Evolutionary conservation across 768 basidiomycete genomes (phyloP).

Genomic region (Termitomyces sp.): DNA sequence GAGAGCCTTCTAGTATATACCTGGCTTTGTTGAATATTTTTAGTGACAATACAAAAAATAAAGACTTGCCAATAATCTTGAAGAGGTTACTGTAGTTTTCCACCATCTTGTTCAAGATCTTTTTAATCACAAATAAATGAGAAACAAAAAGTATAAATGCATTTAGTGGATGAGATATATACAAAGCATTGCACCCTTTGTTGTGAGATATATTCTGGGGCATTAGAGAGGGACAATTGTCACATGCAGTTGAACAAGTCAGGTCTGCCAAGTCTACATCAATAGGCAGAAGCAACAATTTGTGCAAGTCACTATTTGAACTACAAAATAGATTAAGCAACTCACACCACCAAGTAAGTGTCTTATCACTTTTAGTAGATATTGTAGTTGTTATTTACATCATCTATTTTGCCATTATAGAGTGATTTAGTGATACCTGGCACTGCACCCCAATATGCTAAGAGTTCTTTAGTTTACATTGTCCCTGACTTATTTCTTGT

Average conservation of each 20-base stretch:
- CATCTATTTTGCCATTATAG: too few species aligned
- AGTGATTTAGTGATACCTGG: too few species aligned
- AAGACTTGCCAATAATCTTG: constrained; percentile 67
- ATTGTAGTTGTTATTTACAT: too few species aligned
- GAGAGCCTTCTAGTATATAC: constrained; percentile 74
- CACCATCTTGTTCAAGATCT: constrained; percentile 70
- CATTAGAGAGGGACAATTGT: constrained; percentile 13
- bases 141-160: constrained; percentile 82
- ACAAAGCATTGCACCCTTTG: constrained; percentile 62
- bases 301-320: constrained; percentile 39
- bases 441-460: too few species aligned
- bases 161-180: constrained; percentile 81
- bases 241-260: background rate
- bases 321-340: too few species aligned
- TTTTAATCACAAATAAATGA: constrained; percentile 71
- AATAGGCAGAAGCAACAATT: constrained; percentile 41
- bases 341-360: too few species aligned
- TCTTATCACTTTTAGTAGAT: too few species aligned
- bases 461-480: background rate
- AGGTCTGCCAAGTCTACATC: background rate
- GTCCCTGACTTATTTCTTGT: background rate
- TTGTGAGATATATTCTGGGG: constrained; percentile 41
- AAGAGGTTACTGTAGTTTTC: constrained; percentile 75
- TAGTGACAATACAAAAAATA: background rate
- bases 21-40: constrained; percentile 25